Conservation (phyloP, 2,329 filamentous ascomycete genomes). For the Aspergillus pseudoglaucus region DNA sequence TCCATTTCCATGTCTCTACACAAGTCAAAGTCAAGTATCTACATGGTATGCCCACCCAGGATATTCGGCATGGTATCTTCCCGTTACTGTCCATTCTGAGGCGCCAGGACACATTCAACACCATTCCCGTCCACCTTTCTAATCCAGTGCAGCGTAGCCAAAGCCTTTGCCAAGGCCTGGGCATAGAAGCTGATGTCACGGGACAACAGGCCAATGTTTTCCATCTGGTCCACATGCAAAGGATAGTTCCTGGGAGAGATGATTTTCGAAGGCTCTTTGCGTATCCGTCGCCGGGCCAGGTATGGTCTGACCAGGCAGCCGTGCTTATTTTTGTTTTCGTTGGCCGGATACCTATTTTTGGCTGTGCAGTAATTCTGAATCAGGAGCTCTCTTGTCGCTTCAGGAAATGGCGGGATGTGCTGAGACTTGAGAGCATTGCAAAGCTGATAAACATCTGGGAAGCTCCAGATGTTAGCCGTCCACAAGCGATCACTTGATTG, state of each 20-base stretch:
- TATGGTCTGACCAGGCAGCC: slow-evolving; percentile 48
- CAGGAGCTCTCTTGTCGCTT: slow-evolving; percentile 20
- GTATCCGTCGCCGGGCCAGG: slow-evolving; percentile 29
- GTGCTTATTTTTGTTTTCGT: slow-evolving; percentile 27
- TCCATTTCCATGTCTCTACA: slow-evolving; percentile 35
- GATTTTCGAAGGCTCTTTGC: slow-evolving; percentile 12
- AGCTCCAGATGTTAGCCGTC: slow-evolving; percentile 15
- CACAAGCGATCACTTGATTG: slow-evolving; percentile 21
- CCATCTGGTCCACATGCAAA: slow-evolving; percentile 46
- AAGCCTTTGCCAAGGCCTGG: slow-evolving; percentile 42
- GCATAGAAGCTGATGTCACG: slow-evolving; percentile 30
- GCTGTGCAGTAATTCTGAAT: slow-evolving; percentile 29
- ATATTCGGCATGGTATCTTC: slow-evolving; percentile 4
- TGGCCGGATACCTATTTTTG: not conserved
- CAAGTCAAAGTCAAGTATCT: slow-evolving; percentile 47
- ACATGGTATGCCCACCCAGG: slow-evolving; percentile 34
- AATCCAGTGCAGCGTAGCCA: slow-evolving; percentile 48
- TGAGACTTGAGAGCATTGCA: slow-evolving; percentile 32
- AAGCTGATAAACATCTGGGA: slow-evolving; percentile 21
- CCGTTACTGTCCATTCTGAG: not conserved
- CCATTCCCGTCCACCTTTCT: slow-evolving; percentile 46
- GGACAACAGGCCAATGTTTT: slow-evolving; percentile 27
- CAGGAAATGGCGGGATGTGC: slow-evolving; percentile 27
- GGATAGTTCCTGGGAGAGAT: slow-evolving; percentile 45
- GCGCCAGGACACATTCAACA: slow-evolving; percentile 50